Evolutionary conservation across 2,329 filamentous ascomycete species (phyloP).

Genomic region (Beauveria caledonica): DNA sequence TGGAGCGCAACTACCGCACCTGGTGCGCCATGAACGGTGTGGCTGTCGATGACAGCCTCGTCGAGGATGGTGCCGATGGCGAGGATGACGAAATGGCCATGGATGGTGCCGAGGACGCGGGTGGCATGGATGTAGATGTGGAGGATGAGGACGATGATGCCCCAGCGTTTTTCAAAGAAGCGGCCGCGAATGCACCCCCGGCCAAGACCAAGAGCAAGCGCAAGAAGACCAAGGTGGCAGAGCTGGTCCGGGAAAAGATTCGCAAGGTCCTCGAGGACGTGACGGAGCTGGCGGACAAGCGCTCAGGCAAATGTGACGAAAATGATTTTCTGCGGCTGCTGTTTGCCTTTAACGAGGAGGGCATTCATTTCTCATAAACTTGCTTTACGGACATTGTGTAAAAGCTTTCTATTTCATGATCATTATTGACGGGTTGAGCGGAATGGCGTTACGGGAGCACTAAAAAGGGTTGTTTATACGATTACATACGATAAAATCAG

Average conservation of each 20-base stretch:
- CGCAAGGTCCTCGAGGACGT: conserved; percentile 73
- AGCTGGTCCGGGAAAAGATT: conserved; percentile 81
- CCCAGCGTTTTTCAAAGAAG: conserved; percentile 77
- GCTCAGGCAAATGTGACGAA: conserved; percentile 82
- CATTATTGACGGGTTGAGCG: background rate
- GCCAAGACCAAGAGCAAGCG: conserved; percentile 59
- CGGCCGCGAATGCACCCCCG: conserved; percentile 27
- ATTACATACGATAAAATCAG: background rate
- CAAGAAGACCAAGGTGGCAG: conserved; percentile 70
- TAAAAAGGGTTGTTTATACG: background rate
- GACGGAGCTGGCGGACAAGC: conserved; percentile 71
- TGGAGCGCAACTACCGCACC: conserved; percentile 80
- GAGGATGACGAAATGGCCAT: conserved; percentile 34
- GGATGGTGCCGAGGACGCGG: conserved; percentile 38
- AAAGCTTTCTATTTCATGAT: background rate
- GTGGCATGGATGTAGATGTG: conserved; percentile 45
- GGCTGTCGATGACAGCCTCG: conserved; percentile 59
- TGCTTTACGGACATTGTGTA: background rate
- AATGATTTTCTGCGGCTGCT: conserved; percentile 81
- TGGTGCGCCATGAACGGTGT: conserved; percentile 86
- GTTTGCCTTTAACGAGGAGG: conserved; percentile 78
- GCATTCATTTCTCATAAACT: conserved; percentile 71
- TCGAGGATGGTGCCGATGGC: conserved; percentile 36
- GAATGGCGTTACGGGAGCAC: background rate
- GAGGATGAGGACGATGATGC: conserved; percentile 64